Base-by-base conservation (phyloP, 345 rosid genomes). In the Durio zibethinus region DNA sequence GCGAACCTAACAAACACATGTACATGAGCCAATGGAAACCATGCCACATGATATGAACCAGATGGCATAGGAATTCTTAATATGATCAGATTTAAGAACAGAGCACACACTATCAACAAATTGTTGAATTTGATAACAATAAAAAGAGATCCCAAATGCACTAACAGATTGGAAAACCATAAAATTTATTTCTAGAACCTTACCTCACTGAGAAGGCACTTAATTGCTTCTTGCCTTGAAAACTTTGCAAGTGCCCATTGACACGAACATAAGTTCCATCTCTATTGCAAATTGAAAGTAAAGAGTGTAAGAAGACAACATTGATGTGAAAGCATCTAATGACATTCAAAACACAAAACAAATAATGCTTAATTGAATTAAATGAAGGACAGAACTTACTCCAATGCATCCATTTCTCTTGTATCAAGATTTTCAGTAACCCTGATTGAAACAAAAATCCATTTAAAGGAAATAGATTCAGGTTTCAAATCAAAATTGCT, bases 181-280 rank as follows among this genome's bases (percentile, higher is more conserved):
- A 70, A 48, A 70, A 9, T 4, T 48, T 29, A 29, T 60, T 50
- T 18, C 20, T 31, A 21, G 0, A 20, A 4, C 60, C 74, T 52
- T 82, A 94, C 97, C 97, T 94, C 29, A 89, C 93, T 79, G 96
- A 89, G 83, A 95, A 95, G 47, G 89, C 96, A 79, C 80, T 89
- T 54, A 95, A 80, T 81, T 90, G 98, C 18, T 62, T 84, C 52
- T 74, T 81, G 10, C 94, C 93, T 80, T 89, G 97, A 75, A 90
- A 87, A 69, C 87, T 89, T 83, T 85, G 90, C 86, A 95, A 79
- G 83, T 87, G 91, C 67, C 99, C 99, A 85, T 83, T 87, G 21
- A 95, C 82, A 33, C 98, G 93, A 69, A 89, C 94, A 78, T 93
- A 95, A 43, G 81, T 86, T 68, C 88, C 92, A 79, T 92, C 96